Evolutionary conservation across 2,329 filamentous ascomycete genomes (phyloP), one percentile per base, ranked within the genome.

Genomic region (Botrytis porri): DNA sequence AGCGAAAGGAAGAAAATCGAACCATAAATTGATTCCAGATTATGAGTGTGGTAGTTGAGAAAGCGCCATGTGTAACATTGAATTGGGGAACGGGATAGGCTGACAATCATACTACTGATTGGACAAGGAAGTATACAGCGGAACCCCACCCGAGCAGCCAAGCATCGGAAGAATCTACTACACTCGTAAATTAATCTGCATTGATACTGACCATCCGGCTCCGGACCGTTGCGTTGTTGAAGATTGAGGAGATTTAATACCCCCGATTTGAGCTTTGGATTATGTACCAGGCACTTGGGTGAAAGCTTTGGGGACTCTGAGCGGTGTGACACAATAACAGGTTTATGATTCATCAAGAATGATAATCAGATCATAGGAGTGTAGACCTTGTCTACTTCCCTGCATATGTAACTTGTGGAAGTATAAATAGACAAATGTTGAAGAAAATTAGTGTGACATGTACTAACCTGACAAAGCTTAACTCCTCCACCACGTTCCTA

Each of bases 401-500:
- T 54, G 60, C 32, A 16, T 35, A 54, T 61, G 51, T n/a, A 72
- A 69, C 32, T 12, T 32, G 18, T 12, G 57, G 39, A 32, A 51
- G 45, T 54, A 70, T 60, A 48, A 48, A 73, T 35, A 45, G 37
- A 73, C 37, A 45, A 73, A 60, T 69, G 22, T 61, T 32, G 51
- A 66, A 71, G 62, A 61, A 41, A 71, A 63, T 54, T 39, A 62
- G 71, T 75, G 70, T 41, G 73, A 75, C 72, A 71, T 25, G 59
- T 70, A 79, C 90, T 85, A 82, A 94, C 92, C 90, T 88, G 45
- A 94, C 82, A 79, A 94, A 94, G 78, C 89, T 92, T 76, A 94
- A 84, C 77, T 91, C 87, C 78, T 92, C 89, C 22, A 92, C 86
- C 18, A 93, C 86, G 67, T 87, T 70, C 84, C 83, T 63, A 82